Conservation (phyloP, 768 basidiomycete genomes). For the Psilocybe cubensis region DNA sequence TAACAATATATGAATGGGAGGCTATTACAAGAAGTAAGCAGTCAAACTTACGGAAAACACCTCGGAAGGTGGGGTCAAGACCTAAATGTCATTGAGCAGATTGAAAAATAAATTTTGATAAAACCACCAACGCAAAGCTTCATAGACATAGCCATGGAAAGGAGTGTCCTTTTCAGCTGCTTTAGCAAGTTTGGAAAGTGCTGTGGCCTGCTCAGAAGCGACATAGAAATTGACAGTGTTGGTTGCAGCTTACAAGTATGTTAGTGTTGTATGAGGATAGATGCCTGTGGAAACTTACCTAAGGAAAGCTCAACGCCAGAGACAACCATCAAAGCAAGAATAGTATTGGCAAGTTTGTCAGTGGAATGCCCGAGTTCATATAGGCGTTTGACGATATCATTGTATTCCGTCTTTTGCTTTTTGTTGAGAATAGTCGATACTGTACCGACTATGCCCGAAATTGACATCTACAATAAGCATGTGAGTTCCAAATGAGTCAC, state of each 20-base stretch:
- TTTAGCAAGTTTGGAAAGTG: constrained; percentile 40
- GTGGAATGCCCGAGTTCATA: constrained; percentile 56
- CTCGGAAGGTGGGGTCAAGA: constrained; percentile 73
- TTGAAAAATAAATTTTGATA: not conserved
- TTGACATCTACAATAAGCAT: constrained; percentile 38
- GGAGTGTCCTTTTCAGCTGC: constrained; percentile 30
- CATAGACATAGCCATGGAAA: constrained; percentile 62
- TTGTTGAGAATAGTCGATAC: constrained; percentile 50
- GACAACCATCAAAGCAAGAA: constrained; percentile 73
- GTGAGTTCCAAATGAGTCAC: not conserved
- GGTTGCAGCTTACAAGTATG: constrained; percentile 50
- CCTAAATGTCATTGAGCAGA: constrained; percentile 41
- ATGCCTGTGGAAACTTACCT: constrained; percentile 38
- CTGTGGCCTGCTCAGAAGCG: constrained; percentile 45
- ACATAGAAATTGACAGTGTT: constrained; percentile 71
- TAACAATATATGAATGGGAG: constrained; percentile 16
- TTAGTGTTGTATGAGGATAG: not conserved
- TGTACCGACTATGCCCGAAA: constrained; percentile 46
- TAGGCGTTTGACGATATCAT: constrained; percentile 60
- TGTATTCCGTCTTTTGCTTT: constrained; percentile 48
- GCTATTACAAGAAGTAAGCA: constrained; percentile 1
- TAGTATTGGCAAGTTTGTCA: constrained; percentile 68
- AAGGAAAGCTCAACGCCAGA: constrained; percentile 71
- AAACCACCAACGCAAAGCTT: constrained; percentile 64
- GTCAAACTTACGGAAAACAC: constrained; percentile 58